These are phyloP conservation scores for Acidiella bohemica DNA, from an alignment of 495 filamentous ascomycete species.

Conservation along the genomic window DNA sequence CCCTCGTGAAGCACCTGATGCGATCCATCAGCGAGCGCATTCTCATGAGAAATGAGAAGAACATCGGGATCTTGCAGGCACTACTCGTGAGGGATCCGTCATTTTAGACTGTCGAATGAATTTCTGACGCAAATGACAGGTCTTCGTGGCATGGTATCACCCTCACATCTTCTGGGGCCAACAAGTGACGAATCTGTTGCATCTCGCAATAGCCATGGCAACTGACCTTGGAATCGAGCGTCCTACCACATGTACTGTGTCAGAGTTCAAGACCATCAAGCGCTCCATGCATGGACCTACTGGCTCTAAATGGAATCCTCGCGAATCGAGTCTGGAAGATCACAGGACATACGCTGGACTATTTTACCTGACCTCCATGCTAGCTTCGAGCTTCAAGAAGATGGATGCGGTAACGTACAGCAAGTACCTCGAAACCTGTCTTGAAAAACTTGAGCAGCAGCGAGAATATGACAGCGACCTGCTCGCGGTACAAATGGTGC, in stretches of 20 bases:
- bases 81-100: constrained; percentile 40
- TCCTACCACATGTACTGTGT: constrained; percentile 14
- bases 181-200: constrained; percentile 31
- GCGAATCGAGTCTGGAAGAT: constrained; percentile 42
- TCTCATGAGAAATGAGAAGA: constrained; percentile 37
- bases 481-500: constrained; percentile 36
- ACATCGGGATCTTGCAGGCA: constrained; percentile 43
- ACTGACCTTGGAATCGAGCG: constrained; percentile 45
- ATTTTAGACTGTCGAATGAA: constrained; percentile 12
- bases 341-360: constrained; percentile 40
- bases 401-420: constrained; percentile 40
- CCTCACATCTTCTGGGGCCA: constrained; percentile 22
- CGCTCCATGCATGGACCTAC: too few relatives aligned
- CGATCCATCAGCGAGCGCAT: constrained; percentile 35
- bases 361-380: constrained; percentile 29
- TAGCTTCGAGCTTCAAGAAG: constrained; percentile 33
- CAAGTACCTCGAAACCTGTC: constrained; percentile 39
- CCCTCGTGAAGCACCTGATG: constrained; percentile 30
- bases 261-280: constrained; percentile 1
- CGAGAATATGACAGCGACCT: constrained; percentile 40
- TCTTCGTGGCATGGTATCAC: constrained; percentile 17
- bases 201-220: constrained; percentile 39
- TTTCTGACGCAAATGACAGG: constrained; percentile 11
- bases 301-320: too few relatives aligned
- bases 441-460: constrained; percentile 32